These are phyloP conservation scores for Trichocomaceae sp. DNA, from an alignment of 2,329 filamentous ascomycete species.

Conservation along the genomic window DNA sequence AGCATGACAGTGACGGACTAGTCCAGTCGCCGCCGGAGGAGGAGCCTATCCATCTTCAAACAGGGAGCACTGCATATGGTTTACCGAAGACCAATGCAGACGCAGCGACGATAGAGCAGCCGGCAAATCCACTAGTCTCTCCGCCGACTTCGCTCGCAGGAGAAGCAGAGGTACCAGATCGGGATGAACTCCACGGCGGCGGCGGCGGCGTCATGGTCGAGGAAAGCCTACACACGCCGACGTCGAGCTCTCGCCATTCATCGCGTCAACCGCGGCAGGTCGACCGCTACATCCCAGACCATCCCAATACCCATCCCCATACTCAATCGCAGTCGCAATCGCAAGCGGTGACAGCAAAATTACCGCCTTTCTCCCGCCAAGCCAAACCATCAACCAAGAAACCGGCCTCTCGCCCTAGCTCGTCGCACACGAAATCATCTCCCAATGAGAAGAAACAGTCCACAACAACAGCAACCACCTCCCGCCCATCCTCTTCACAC, in stretches of 20 bases:
- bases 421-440: constrained; percentile 34
- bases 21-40: constrained; percentile 13
- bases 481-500: not conserved
- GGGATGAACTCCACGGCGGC: constrained; percentile 19
- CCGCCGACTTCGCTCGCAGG: constrained; percentile 40
- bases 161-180: constrained; percentile 30
- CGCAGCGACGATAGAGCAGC: constrained; percentile 20
- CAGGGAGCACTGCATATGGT: constrained; percentile 28
- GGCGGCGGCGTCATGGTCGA: constrained; percentile 18
- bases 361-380: not conserved
- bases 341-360: constrained; percentile 19
- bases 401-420: constrained; percentile 31
- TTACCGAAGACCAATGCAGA: constrained; percentile 33
- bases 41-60: constrained; percentile 11
- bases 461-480: constrained; percentile 14
- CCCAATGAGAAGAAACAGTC: constrained; percentile 32
- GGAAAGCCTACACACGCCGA: constrained; percentile 27
- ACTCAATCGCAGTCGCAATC: no score
- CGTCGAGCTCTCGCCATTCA: constrained; percentile 38
- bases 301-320: constrained; percentile 8
- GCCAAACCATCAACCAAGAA: constrained; percentile 21
- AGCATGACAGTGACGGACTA: constrained; percentile 2
- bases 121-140: constrained; percentile 36
- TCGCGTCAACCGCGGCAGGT: constrained; percentile 39
- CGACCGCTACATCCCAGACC: constrained; percentile 35